Base-by-base conservation (phyloP, 495 filamentous ascomycete species). In the Talaromyces proteolyticus region DNA sequence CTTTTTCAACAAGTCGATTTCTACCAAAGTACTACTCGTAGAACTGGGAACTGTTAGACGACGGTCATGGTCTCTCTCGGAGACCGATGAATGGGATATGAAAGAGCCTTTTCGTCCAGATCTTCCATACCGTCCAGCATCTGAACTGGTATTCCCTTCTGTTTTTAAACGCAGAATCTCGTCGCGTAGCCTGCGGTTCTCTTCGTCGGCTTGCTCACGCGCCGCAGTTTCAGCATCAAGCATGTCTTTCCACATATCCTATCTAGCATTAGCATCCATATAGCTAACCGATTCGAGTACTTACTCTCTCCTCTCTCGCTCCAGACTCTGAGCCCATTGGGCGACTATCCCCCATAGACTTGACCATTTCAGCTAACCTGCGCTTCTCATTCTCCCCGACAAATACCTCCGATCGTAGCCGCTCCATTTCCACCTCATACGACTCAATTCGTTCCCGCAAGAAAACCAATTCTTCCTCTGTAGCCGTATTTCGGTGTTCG, bases 161-260 rank as follows among this genome's bases (percentile, higher is more conserved):
- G 78, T 84, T 62, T 81, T 86, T 10, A 94, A 62, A 6, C 84
- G 81, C 57, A 85, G 81, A 1, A 93, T 70, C 60, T 97, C 93
- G 42, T 96, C 92, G 12, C 89, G 83, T 16, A 96, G 80, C 58
- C 77, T 82, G 45, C 84, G 83, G 51, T 91, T 91, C 47, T 96
- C 91, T 23, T 92, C 87, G 44, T 96, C 90, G 17, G 87, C 80
- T 63, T 96, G 89, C 65, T 96, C 93, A 36, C 93, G 81, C 47
- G 91, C 80, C 1, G 88, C 82, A 5, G 88, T 92, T 63, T 97
- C 93, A 41, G 91, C 86, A 57, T 96, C 89, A n/a, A 95, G 77
- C 57, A 96, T 81, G 59, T 98, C 92, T 61, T 92, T 93, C 85
- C 87, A 94, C 68, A 96, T 91, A 44, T 91, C 87, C 75, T 78